Conservation (phyloP, 2,329 filamentous ascomycete genomes). For the Aspergillus luchuensis region DNA sequence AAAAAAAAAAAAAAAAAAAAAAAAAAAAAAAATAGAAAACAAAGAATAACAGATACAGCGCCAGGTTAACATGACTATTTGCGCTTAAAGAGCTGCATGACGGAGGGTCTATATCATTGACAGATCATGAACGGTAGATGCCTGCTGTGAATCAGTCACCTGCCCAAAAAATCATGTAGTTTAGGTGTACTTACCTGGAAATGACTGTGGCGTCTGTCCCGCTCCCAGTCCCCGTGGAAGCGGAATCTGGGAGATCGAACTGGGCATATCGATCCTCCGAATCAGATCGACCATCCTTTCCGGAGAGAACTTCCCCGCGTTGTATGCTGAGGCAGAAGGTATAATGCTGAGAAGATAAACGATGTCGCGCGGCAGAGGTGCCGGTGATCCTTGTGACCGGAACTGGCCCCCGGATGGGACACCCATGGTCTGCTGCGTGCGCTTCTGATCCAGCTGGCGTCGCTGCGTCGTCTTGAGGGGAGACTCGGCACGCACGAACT, state of each 20-base stretch:
- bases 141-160: conserved; percentile 14
- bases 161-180: not conserved
- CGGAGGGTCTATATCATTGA: conserved; percentile 9
- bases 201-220: conserved; percentile 31
- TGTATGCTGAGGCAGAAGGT: conserved; percentile 72
- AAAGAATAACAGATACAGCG: conserved; percentile 8
- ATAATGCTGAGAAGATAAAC: conserved; percentile 69
- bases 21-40: too few relatives aligned
- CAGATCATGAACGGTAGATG: conserved; percentile 19
- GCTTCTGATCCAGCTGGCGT: conserved; percentile 73
- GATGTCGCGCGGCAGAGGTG: conserved; percentile 71
- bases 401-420: conserved; percentile 32
- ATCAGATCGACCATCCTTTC: conserved; percentile 73
- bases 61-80: not conserved
- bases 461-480: conserved; percentile 90
- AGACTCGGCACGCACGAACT: conserved; percentile 84
- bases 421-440: conserved; percentile 42
- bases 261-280: conserved; percentile 66
- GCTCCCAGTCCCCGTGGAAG: conserved; percentile 36
- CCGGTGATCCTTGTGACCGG: conserved; percentile 58
- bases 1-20: too few relatives aligned
- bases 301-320: conserved; percentile 68
- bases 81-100: conserved; percentile 1
- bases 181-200: conserved; percentile 33
- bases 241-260: conserved; percentile 45